Percentiles rank a stretch among this genome's conserved stretches.
Conservation (phyloP, 495 filamentous ascomycete species). For the Xylaria flabelliformis region DNA sequence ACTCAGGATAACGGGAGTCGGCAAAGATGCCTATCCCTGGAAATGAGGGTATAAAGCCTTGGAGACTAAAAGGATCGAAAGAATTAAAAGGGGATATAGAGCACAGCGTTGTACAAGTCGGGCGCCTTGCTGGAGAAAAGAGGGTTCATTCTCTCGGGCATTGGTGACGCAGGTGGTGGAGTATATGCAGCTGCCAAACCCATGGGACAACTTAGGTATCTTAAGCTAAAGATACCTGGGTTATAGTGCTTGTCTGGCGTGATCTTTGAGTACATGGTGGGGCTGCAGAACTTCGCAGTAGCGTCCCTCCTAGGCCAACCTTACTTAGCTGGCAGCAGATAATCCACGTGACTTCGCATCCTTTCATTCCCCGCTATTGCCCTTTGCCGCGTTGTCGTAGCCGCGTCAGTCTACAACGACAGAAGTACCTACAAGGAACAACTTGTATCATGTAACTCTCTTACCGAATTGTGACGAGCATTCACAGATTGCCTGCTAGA, state of each 20-base stretch:
- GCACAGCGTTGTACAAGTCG: not conserved
- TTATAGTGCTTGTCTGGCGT: not conserved
- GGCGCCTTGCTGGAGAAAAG: not conserved
- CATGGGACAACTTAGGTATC: not conserved
- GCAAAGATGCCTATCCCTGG: not conserved
- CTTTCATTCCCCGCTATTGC: slow-evolving; percentile 10
- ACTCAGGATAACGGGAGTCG: slow-evolving; percentile 1
- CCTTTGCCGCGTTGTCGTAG: slow-evolving; percentile 11
- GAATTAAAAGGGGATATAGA: not conserved
- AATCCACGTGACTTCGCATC: slow-evolving; percentile 42
- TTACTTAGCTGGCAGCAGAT: too few species aligned
- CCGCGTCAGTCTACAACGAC: slow-evolving; percentile 11
- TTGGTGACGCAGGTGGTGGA: slow-evolving; percentile 20
- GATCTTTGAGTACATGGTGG: not conserved
- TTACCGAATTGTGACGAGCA: not conserved
- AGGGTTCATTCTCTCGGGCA: not conserved
- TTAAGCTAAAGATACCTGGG: not conserved
- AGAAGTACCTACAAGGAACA: not conserved
- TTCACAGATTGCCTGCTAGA: not conserved
- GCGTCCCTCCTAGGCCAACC: too few species aligned
- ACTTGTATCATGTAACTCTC: not conserved
- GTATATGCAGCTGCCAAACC: slow-evolving; percentile 13
- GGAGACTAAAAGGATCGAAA: not conserved
- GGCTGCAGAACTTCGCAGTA: not conserved
- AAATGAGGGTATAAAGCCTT: not conserved